Conservation (phyloP, 225 moss, liverwort and hornwort genomes). For the Rhytidiadelphus loreus region DNA sequence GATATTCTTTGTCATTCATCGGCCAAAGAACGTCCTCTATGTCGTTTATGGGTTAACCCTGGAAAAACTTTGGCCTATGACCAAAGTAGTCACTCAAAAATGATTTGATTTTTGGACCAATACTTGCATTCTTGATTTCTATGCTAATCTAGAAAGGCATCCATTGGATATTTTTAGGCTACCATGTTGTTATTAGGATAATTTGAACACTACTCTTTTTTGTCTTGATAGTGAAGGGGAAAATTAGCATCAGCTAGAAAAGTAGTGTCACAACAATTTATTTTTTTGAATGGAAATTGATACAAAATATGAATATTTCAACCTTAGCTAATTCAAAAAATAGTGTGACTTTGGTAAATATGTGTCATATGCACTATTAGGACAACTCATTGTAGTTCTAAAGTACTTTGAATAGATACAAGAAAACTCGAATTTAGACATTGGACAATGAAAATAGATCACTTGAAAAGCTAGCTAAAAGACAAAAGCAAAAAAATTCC, state of each 20-base stretch:
- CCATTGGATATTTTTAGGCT: rapidly evolving
- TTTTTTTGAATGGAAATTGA: not conserved
- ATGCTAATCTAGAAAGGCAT: rapidly evolving
- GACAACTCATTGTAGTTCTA: not conserved
- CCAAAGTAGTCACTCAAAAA: not conserved
- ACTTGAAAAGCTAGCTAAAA: not conserved
- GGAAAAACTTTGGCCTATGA: not conserved
- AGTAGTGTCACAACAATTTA: not conserved
- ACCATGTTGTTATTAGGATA: rapidly evolving
- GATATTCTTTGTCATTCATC: no score
- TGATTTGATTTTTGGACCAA: not conserved
- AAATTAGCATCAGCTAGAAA: not conserved
- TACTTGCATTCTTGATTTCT: not conserved
- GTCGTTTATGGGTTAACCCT: no score
- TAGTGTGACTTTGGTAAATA: no score
- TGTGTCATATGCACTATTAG: not conserved
- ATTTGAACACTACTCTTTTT: rapidly evolving
- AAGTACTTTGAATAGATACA: not conserved
- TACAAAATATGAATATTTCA: not conserved
- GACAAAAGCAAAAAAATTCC: no score
- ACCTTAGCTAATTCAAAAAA: not conserved
- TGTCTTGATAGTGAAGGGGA: rapidly evolving
- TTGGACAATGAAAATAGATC: not conserved
- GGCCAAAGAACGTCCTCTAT: no score
- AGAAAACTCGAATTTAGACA: not conserved